Evolutionary conservation across 306 rosid species (phyloP), one percentile per base, ranked within the genome.

Genomic region (Luffa acutangula): DNA sequence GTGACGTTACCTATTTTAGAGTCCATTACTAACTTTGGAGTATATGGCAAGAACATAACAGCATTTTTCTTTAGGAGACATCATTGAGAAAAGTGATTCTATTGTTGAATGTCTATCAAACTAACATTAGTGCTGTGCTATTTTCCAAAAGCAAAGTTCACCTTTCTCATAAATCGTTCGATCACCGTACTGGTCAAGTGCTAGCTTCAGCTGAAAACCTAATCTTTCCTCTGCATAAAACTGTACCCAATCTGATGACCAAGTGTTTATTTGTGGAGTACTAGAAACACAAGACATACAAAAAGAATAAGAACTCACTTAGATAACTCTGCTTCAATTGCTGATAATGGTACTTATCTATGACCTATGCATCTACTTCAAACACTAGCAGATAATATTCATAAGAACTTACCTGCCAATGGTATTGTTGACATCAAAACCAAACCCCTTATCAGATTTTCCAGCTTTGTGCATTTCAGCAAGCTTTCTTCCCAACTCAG

Each of bases 381-480:
- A 37, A 34, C 21, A 5, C 33, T 59, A 65, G 10, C 67, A 69
- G 53, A 69, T 69, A 45, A 41, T 2, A n/a, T 42, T 43, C 53
- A 42, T 42, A 7, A 69, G 34, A 69, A 52, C 34, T 48, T 78
- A 94, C 98, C 98, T 92, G 86, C 98, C 97, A 84, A 92, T 93
- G 77, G 98, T 94, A 81, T 94, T 94, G 78, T 92, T 81, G 54
- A 91, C 91, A 43, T 92, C 87, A 72, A 94, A 94, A 80, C 98
- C 98, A 84, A 81, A 94, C 43, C 97, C 97, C 75, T 91, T 91
- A 31, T 84, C 85, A 20, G 95, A 91, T 86, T 87, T 89, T 87
- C 97, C 97, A 72, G 90, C 88, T 84, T 85, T 94, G 80, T 94
- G 98, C 98, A 94, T 92, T 85, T 92, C 97, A 53, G 90, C 98